Evolutionary conservation across 2,329 filamentous ascomycete species (phyloP), one percentile per base, ranked within the genome.

Genomic region (Monilinia vaccinii-corymbosi): DNA sequence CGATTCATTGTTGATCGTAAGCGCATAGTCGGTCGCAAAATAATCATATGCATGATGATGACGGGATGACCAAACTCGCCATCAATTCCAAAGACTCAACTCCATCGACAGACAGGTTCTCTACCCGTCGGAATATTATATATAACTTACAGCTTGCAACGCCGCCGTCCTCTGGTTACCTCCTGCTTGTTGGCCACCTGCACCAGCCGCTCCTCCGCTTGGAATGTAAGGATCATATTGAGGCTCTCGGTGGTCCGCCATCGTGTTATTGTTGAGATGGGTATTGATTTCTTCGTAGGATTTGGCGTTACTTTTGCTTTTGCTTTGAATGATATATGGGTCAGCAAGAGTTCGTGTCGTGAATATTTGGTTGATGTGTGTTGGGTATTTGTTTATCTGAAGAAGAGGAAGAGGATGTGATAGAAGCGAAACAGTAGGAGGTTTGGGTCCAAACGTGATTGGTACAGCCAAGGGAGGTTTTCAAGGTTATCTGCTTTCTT

Each of bases 141-240:
- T 47, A 23, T 66, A 61, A 64, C 89, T 80, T 87, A 96, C 91
- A 77, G 87, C 87, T 83, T 96, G 90, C 68, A 96, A 82, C 66
- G 87, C 88, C 62, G 83, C 82, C 60, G 85, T 88, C 75, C 84
- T 81, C 70, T 83, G 79, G 72, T 86, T 87, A 68, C 70, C 69
- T 36, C 50, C 50, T 53, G 63, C 64, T 40, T 63, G 64, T 60
- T 63, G 57, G 58, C 63, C 62, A 36, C 81, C 82, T 67, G 74
- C 65, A 40, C 61, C 65, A n/a, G 66, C 66, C 47, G 58, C 49
- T 58, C 58, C 60, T 53, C 66, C 66, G 50, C 38, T 61, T 52
- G 70, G 70, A 56, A 71, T 71, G 51, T 72, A 71, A 51, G 71
- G 71, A 63, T 72, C 71, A 67, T 72, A 71, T 59, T 65, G 66